A percentile compares a stretch with the other conserved stretches of the same genome.
phyloP scores from a whole-genome alignment of 2,329 filamentous ascomycete genomes.

The Colletotrichum australisinense region DNA sequence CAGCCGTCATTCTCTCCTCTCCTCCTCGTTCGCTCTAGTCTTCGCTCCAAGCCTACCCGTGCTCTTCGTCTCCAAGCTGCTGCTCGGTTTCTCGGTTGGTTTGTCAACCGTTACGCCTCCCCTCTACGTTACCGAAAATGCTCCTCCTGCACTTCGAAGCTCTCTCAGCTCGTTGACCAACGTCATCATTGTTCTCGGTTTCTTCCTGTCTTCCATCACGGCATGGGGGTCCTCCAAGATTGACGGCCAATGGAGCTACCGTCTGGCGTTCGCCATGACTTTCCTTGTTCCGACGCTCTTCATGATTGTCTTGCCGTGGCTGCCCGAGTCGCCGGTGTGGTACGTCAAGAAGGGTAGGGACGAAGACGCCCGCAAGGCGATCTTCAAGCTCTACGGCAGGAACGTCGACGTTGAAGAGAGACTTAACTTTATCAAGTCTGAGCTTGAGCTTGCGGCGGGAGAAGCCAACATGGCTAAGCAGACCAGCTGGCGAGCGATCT shows the following conservation, averaged over 20 bases:
- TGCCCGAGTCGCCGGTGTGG: background rate
- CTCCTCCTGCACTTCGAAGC: slow-evolving; percentile 42
- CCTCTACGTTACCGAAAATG: slow-evolving; percentile 38
- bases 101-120: background rate
- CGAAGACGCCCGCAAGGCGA: background rate
- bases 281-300: background rate
- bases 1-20: background rate
- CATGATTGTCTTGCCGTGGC: background rate
- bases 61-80: background rate
- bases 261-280: background rate
- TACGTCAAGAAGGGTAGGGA: background rate
- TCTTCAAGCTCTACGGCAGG: background rate
- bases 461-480: background rate
- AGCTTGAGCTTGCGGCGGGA: background rate
- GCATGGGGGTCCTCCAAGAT: slow-evolving; percentile 33
- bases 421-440: background rate
- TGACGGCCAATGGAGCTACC: background rate
- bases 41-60: background rate
- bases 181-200: slow-evolving; percentile 44
- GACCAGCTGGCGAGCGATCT: background rate
- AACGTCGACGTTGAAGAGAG: background rate
- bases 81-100: background rate
- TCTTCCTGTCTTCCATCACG: slow-evolving; percentile 44
- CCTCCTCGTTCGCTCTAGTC: background rate
- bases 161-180: slow-evolving; percentile 43